phyloP scores from a whole-genome alignment of 768 basidiomycete genomes.

The Mycena venus region DNA sequence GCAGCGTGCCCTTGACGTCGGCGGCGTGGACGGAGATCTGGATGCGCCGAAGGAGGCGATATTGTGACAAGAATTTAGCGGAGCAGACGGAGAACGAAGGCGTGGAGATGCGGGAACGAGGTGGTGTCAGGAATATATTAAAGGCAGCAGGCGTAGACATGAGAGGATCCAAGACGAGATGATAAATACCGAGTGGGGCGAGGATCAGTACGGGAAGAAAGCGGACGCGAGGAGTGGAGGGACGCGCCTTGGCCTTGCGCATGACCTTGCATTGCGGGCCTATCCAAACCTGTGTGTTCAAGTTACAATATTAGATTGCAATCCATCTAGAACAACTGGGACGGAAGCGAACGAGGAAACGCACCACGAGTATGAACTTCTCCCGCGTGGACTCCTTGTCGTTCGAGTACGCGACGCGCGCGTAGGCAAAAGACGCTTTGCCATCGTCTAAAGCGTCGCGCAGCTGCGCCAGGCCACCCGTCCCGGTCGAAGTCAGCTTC shows the following conservation, averaged over 20 bases:
- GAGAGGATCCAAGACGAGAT: background rate
- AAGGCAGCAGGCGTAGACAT: background rate
- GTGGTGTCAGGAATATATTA: background rate
- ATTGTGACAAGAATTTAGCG: too few relatives aligned
- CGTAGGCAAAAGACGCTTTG: conserved; percentile 89
- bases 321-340: too few relatives aligned
- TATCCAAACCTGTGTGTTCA: conserved; percentile 77
- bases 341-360: conserved; percentile 33
- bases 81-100: too few relatives aligned
- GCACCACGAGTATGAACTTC: conserved; percentile 86
- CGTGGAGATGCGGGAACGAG: background rate
- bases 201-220: conserved; percentile 44
- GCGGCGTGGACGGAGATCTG: conserved; percentile 94
- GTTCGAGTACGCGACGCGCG: conserved; percentile 85
- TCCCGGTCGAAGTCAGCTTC: conserved; percentile 81
- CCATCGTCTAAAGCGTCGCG: conserved; percentile 75
- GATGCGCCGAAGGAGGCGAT: background rate
- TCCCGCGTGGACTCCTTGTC: conserved; percentile 90
- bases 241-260: conserved; percentile 89
- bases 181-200: conserved; percentile 31
- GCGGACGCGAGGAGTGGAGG: conserved; percentile 24
- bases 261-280: conserved; percentile 87
- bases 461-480: conserved; percentile 85
- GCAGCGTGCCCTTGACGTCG: conserved; percentile 87
- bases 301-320: too few relatives aligned